Evolutionary conservation across 176 grass and related monocot species (phyloP), one percentile per base, ranked within the genome.

Genomic region (Lolium multiflorum): DNA sequence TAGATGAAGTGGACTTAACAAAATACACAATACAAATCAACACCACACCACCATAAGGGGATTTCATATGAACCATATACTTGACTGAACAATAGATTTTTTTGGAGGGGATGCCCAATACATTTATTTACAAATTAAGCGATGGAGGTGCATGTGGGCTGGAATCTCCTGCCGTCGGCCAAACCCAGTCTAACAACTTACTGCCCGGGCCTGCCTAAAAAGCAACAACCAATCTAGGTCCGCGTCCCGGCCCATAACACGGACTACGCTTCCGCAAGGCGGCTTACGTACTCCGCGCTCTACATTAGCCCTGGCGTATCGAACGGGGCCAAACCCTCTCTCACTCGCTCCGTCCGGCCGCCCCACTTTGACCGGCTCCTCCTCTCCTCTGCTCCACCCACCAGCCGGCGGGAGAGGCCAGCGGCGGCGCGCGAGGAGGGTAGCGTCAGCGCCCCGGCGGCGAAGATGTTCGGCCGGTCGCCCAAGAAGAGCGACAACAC

Each of bases 401-500:
- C 28, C 31, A 52, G 21, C 63, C 68, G 41, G 65, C 37, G 41
- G 86, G 79, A 79, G 85, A 73, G 84, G 92, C 84, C 25, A 60
- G 84, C 43, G 62, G 78, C 63, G 76, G 83, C 71, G 49, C 25
- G 48, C 38, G n/a, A n/a, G n/a, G n/a, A n/a, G n/a, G n/a, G n/a
- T n/a, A n/a, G n/a, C n/a, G n/a, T n/a, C n/a, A n/a, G n/a, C n/a
- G n/a, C n/a, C n/a, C n/a, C n/a, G 77, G 4, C 77, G 77, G 81
- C 76, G 20, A 98, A 94, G 90, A 96, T 98, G 96, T 98, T 98
- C 64, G 93, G 96, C 63, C 92, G 92, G 49, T 79, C 91, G 63
- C 93, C 93, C 86, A 98, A 98, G 90, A 95, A 96, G 93, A 96
- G 96, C 93, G 96, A 98, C 73, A 96, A 88, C 91, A 96, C 92